These are phyloP conservation scores for Aureobasidium uvarum DNA, from an alignment of 2,329 filamentous ascomycete species.

Conservation along the genomic window DNA sequence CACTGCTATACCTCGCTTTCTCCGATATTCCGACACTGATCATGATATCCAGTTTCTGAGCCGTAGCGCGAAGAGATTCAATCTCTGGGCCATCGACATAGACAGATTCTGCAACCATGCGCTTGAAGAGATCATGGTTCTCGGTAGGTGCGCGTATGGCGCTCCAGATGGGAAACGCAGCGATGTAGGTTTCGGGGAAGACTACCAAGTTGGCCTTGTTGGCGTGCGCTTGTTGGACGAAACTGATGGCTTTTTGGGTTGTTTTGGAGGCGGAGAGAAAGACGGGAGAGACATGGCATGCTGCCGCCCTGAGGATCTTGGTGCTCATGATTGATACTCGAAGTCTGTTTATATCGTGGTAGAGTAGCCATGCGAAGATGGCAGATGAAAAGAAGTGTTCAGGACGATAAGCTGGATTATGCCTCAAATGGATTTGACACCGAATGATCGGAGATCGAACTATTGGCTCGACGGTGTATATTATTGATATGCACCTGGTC, in stretches of 20 bases:
- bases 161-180: slow-evolving; percentile 56
- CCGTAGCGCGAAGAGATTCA: slow-evolving; percentile 42
- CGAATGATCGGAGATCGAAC: neutral
- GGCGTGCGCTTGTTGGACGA: slow-evolving; percentile 48
- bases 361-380: too few species aligned
- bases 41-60: slow-evolving; percentile 41
- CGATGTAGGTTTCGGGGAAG: slow-evolving; percentile 55
- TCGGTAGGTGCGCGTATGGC: slow-evolving; percentile 48
- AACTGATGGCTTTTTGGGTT: slow-evolving; percentile 47
- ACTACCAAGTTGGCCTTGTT: slow-evolving; percentile 52
- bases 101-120: slow-evolving; percentile 48
- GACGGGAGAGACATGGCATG: slow-evolving; percentile 42
- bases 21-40: slow-evolving; percentile 55
- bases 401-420: neutral
- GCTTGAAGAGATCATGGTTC: slow-evolving; percentile 53
- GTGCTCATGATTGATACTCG: slow-evolving; percentile 6
- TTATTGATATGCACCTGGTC: neutral
- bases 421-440: too few species aligned
- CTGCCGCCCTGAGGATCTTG: slow-evolving; percentile 28
- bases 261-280: slow-evolving; percentile 51
- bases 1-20: slow-evolving; percentile 45
- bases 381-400: too few species aligned
- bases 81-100: slow-evolving; percentile 51
- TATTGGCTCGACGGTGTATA: neutral
- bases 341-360: too few species aligned